Evolutionary conservation across 75 land plant species (phyloP), one percentile per base, ranked within the genome.

Genomic region (Adiantum capillusveneris): DNA sequence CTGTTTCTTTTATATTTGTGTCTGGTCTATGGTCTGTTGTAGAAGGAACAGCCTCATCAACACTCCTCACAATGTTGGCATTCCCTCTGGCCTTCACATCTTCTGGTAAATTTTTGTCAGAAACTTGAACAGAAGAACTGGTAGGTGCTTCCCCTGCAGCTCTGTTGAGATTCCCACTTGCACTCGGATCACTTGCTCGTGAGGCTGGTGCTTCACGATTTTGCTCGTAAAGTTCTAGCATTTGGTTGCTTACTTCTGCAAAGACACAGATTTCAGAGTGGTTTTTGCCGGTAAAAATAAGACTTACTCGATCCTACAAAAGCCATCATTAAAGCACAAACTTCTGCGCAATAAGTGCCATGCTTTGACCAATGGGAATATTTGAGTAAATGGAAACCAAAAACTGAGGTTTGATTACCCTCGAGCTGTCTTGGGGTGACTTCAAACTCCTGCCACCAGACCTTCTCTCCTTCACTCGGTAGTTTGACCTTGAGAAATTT

Each of bases 381-480:
- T 7, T 39, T 13, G 13, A 9, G 7, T 9, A 39, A 7, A 39
- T 39, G 42, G 42, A 21, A 17, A 34, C n/a, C 14, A 16, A 3
- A 19, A 48, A 43, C 20, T n/a, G n/a, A n/a, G n/a, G n/a, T n/a
- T n/a, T n/a, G 11, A 54, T 37, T 26, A 77, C 90, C 85, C 77
- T 84, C 74, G 41, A 86, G 60, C 51, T 75, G 81, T 53, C 65
- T 56, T 16, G 84, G 88, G 44, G 79, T 69, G 60, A 84, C 76
- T 58, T 78, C 84, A 69, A 86, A 86, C 63, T 84, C 79, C 53
- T 74, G 75, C 90, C 90, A 86, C 90, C 90, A 86, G 34, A 68
- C 76, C 52, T 66, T 79, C 57, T 84, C 86, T 22, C 79, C 75
- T 21, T 73, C 78, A 16, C 48, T 49, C 25, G 81, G 88, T 43